Conservation (phyloP, 768 basidiomycete genomes). For the Calocera cornea region DNA sequence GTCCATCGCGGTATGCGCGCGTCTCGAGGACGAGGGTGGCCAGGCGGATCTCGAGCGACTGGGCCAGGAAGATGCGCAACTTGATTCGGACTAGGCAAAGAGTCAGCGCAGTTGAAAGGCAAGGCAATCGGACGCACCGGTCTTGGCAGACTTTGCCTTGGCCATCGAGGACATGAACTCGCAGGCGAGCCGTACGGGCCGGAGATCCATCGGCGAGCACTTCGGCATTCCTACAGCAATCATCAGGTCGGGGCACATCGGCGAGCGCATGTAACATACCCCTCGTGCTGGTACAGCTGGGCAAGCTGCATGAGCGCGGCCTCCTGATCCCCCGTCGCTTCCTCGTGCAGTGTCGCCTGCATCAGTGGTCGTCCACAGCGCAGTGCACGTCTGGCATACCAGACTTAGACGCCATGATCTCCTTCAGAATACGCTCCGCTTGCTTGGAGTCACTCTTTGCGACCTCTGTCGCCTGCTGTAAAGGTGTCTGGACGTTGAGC, state of each 20-base stretch:
- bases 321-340: slow-evolving; percentile 67
- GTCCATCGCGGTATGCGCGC: slow-evolving; percentile 60
- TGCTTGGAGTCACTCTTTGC: slow-evolving; percentile 38
- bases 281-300: slow-evolving; percentile 71
- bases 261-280: slow-evolving; percentile 34
- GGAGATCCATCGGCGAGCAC: slow-evolving; percentile 81
- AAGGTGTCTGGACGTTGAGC: background rate
- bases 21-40: slow-evolving; percentile 61
- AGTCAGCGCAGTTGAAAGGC: slow-evolving; percentile 23
- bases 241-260: background rate
- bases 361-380: slow-evolving; percentile 4
- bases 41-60: slow-evolving; percentile 80
- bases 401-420: slow-evolving; percentile 39
- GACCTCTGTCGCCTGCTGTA: slow-evolving; percentile 36
- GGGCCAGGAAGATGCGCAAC: slow-evolving; percentile 91
- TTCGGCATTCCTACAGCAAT: slow-evolving; percentile 55
- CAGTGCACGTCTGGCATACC: slow-evolving; percentile 13
- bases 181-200: slow-evolving; percentile 70
- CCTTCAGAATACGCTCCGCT: slow-evolving; percentile 60
- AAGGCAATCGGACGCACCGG: slow-evolving; percentile 42
- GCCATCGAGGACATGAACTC: slow-evolving; percentile 87
- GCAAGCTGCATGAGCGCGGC: slow-evolving; percentile 73
- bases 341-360: slow-evolving; percentile 33
- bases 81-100: slow-evolving; percentile 79
- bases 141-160: slow-evolving; percentile 93